Percentiles rank a stretch among this genome's conserved stretches.
phyloP scores from a whole-genome alignment of 768 basidiomycete genomes.

The Amanita phalloides region DNA sequence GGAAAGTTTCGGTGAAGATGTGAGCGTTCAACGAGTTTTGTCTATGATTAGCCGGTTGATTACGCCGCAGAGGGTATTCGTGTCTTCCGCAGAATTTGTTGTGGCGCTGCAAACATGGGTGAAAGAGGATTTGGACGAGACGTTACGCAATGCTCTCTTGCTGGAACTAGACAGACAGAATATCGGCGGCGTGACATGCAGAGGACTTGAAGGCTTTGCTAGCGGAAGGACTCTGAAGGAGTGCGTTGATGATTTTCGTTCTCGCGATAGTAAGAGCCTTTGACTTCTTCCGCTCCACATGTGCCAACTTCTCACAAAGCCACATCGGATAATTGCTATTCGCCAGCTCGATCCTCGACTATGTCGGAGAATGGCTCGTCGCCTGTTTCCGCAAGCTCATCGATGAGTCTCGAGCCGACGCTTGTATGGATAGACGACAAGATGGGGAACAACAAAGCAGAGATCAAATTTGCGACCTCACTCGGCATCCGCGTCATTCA shows the following conservation, averaged over 20 bases:
- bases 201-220: conserved; percentile 10
- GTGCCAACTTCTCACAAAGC: not conserved
- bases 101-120: conserved; percentile 9
- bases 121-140: conserved; percentile 10
- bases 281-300: not conserved
- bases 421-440: conserved; percentile 20
- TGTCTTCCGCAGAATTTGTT: not conserved
- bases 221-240: conserved; percentile 9
- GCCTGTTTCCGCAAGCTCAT: not conserved
- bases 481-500: conserved; percentile 15
- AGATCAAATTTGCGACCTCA: conserved; percentile 9
- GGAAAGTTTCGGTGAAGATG: conserved; percentile 14
- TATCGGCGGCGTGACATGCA: conserved; percentile 14
- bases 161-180: conserved; percentile 12
- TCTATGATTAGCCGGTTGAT: conserved; percentile 1
- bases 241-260: conserved; percentile 4
- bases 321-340: not conserved
- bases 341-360: not conserved
- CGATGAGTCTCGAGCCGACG: conserved; percentile 8
- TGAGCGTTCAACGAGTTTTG: not conserved
- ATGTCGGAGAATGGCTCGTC: not conserved
- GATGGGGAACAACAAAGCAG: conserved; percentile 10
- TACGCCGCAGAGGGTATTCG: not conserved
- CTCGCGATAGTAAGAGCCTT: not conserved
- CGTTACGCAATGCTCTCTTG: conserved; percentile 3